These are phyloP conservation scores for Ogataea methanolica DNA, from an alignment of 805 yeast genomes.

Conservation along the genomic window DNA sequence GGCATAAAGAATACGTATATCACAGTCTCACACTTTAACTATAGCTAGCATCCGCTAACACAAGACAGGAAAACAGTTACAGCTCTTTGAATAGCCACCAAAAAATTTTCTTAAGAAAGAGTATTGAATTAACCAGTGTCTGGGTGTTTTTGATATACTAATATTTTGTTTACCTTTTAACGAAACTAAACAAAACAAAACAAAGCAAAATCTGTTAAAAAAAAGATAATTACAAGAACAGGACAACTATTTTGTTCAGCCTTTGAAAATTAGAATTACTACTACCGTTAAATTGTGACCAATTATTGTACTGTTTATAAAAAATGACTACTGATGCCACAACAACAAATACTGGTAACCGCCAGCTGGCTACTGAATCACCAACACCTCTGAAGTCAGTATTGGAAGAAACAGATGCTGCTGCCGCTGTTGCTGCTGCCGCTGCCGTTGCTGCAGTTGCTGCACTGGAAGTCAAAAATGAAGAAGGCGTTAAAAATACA, in stretches of 20 bases:
- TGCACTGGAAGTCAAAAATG: slow-evolving; percentile 3
- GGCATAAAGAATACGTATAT: no score
- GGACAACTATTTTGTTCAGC: no score
- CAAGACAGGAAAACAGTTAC: no score
- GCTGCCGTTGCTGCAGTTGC: slow-evolving; percentile 8
- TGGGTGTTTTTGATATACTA: slow-evolving; percentile 2
- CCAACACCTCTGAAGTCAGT: slow-evolving; percentile 1
- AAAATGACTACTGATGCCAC: not conserved
- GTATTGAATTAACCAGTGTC: not conserved
- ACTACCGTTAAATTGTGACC: not conserved
- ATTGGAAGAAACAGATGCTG: not conserved
- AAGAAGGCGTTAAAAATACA: not conserved
- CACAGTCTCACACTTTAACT: no score
- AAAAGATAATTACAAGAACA: no score
- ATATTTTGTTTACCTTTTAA: not conserved
- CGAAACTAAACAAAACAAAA: no score
- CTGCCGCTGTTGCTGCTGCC: slow-evolving; percentile 6
- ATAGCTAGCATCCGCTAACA: no score
- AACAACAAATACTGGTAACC: not conserved
- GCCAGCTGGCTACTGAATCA: slow-evolving; percentile 4
- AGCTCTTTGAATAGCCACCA: slow-evolving; percentile 6
- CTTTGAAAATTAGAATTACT: not conserved
- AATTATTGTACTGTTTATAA: no score
- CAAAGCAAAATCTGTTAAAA: no score
- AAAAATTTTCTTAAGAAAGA: slow-evolving; percentile 1